These are phyloP conservation scores for Oemleria cerasiformis DNA, from an alignment of 306 rosid genomes.

Conservation along the genomic window DNA sequence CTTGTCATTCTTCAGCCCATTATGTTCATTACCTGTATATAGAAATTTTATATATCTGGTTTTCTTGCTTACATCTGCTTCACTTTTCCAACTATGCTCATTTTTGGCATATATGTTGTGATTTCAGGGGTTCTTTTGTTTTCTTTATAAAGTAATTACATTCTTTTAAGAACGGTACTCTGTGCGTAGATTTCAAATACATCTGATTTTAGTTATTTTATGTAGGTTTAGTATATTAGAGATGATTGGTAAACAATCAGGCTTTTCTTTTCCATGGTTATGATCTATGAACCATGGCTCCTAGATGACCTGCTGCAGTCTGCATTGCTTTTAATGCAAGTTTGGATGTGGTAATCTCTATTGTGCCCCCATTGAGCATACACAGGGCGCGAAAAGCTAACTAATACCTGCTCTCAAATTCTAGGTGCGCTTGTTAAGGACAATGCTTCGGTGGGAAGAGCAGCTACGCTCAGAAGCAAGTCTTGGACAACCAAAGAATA, in stretches of 20 bases:
- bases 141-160: too few species aligned
- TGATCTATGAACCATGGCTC: not conserved
- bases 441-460: constrained; percentile 95
- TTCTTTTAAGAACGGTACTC: too few species aligned
- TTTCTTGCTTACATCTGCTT: not conserved
- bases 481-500: constrained; percentile 34
- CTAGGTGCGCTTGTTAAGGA: constrained; percentile 70
- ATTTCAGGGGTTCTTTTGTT: too few species aligned
- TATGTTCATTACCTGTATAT: not conserved
- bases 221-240: too few species aligned
- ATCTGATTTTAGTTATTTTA: too few species aligned
- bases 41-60: not conserved
- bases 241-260: too few species aligned
- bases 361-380: not conserved
- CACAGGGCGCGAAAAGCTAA: not conserved
- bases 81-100: not conserved
- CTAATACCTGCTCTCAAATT: constrained; percentile 24
- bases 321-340: not conserved
- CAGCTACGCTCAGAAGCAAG: constrained; percentile 75
- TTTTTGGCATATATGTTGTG: too few species aligned
- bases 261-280: not conserved
- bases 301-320: not conserved
- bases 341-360: constrained; percentile 2
- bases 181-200: not conserved
- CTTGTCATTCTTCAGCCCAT: not conserved